These are phyloP conservation scores for Arachis stenosperma DNA, from an alignment of 306 rosid genomes.

Conservation along the genomic window DNA sequence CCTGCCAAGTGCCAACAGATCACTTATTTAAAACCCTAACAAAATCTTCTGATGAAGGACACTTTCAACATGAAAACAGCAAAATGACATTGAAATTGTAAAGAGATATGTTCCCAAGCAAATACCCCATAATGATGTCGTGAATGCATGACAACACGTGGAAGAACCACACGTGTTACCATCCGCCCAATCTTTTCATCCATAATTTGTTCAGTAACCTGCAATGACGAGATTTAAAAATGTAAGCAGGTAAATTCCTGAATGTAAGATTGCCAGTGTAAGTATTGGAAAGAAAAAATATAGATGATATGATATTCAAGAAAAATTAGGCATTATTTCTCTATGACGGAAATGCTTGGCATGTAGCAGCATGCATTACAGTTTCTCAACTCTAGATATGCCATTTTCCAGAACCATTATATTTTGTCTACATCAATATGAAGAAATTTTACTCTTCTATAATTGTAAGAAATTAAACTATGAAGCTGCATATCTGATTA, in stretches of 20 bases:
- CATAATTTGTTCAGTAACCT: constrained; percentile 91
- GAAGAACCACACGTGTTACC: constrained; percentile 96
- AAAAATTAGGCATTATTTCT: constrained; percentile 13
- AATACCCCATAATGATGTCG: constrained; percentile 89
- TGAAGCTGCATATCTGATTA: neutral
- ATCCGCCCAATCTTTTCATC: constrained; percentile 92
- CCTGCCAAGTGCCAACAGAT: constrained; percentile 67
- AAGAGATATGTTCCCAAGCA: constrained; percentile 9
- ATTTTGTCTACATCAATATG: constrained; percentile 7
- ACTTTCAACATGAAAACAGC: constrained; percentile 16
- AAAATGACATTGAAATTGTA: neutral
- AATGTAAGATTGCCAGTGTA: constrained; percentile 3
- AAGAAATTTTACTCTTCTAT: neutral
- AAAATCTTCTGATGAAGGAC: constrained; percentile 29
- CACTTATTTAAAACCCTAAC: constrained; percentile 29
- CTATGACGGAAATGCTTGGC: neutral
- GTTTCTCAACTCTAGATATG: constrained; percentile 14
- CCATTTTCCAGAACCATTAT: constrained; percentile 23
- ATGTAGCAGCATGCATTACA: neutral
- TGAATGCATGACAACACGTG: constrained; percentile 96
- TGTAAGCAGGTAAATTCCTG: constrained; percentile 26
- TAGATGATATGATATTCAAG: neutral
- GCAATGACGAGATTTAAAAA: constrained; percentile 36
- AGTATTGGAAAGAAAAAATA: neutral
- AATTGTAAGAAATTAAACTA: neutral